Evolutionary conservation across 306 rosid species (phyloP).

Genomic region (Prunus persica): DNA sequence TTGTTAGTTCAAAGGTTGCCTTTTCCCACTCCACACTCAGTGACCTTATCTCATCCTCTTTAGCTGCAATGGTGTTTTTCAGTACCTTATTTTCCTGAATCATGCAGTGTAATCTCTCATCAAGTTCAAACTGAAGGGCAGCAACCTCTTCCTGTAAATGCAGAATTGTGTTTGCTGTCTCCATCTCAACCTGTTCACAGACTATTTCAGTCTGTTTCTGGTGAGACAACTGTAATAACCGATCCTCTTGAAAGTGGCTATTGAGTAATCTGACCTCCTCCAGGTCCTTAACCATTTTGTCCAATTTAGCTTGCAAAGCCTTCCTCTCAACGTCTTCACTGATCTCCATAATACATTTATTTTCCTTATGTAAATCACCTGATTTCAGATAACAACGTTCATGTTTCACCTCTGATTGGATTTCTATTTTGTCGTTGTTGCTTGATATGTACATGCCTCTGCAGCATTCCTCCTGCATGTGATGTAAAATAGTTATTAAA

Average conservation of each 20-base stretch:
- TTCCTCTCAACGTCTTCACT: slow-evolving; percentile 32
- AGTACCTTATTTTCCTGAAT: slow-evolving; percentile 66
- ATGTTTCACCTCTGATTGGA: not conserved
- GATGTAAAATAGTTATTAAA: slow-evolving; percentile 7
- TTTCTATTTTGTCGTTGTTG: slow-evolving; percentile 12
- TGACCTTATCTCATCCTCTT: slow-evolving; percentile 63
- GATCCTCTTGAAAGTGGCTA: slow-evolving; percentile 59
- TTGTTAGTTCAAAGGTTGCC: slow-evolving; percentile 73
- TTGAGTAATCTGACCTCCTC: slow-evolving; percentile 63
- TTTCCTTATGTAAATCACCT: slow-evolving; percentile 15
- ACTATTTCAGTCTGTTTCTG: slow-evolving; percentile 60
- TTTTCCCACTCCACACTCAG: slow-evolving; percentile 73
- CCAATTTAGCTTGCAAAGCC: slow-evolving; percentile 57
- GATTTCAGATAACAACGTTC: not conserved
- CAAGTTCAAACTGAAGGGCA: slow-evolving; percentile 61
- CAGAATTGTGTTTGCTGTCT: slow-evolving; percentile 80
- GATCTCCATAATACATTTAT: slow-evolving; percentile 14
- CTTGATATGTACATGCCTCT: slow-evolving; percentile 11
- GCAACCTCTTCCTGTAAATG: slow-evolving; percentile 90
- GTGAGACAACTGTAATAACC: slow-evolving; percentile 50
- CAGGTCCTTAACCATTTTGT: slow-evolving; percentile 65
- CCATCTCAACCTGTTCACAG: slow-evolving; percentile 88
- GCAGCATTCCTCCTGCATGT: slow-evolving; percentile 14
- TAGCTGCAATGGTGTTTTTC: slow-evolving; percentile 46
- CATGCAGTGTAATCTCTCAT: slow-evolving; percentile 51